A percentile compares a stretch with the other conserved stretches of the same genome.
Conservation (phyloP, 805 yeast species). For the Metschnikowia chrysomelidarum region DNA sequence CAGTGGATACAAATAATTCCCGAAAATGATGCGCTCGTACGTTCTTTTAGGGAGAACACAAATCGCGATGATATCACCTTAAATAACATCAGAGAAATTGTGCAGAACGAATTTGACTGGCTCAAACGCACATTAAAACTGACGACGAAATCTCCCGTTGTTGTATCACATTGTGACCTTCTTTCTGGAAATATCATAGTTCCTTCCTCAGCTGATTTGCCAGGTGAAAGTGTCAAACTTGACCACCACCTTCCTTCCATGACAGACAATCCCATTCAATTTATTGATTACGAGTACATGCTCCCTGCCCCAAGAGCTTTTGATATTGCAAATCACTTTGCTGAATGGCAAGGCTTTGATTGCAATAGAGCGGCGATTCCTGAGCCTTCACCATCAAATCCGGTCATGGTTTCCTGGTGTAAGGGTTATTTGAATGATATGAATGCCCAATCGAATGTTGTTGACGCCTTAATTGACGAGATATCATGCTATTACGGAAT, state of each 20-base stretch:
- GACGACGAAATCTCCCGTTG: conserved; percentile 47
- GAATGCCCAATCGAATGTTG: conserved; percentile 26
- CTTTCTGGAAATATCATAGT: conserved; percentile 71
- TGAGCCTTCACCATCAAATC: conserved; percentile 42
- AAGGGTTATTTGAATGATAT: conserved; percentile 47
- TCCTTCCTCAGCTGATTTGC: conserved; percentile 29
- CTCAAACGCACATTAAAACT: conserved; percentile 37
- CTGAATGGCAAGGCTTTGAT: conserved; percentile 81
- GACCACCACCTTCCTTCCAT: conserved; percentile 15
- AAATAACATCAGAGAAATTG: conserved; percentile 34
- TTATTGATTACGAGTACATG: conserved; percentile 74
- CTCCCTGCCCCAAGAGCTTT: conserved; percentile 71
- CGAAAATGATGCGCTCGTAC: conserved; percentile 37
- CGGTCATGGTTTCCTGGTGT: conserved; percentile 55
- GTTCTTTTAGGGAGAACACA: conserved; percentile 35
- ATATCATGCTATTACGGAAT: conserved; percentile 64
- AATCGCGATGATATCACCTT: conserved; percentile 20
- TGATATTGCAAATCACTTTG: conserved; percentile 71
- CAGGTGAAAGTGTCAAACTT: not conserved
- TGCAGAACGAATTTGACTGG: conserved; percentile 57
- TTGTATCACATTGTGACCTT: conserved; percentile 69
- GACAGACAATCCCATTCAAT: conserved; percentile 45
- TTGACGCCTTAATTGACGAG: conserved; percentile 52
- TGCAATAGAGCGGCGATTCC: conserved; percentile 65
- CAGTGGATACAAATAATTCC: conserved; percentile 68